Evolutionary conservation across 176 grass and related monocot species (phyloP), one percentile per base, ranked within the genome.

Genomic region (Pharus latifolius): DNA sequence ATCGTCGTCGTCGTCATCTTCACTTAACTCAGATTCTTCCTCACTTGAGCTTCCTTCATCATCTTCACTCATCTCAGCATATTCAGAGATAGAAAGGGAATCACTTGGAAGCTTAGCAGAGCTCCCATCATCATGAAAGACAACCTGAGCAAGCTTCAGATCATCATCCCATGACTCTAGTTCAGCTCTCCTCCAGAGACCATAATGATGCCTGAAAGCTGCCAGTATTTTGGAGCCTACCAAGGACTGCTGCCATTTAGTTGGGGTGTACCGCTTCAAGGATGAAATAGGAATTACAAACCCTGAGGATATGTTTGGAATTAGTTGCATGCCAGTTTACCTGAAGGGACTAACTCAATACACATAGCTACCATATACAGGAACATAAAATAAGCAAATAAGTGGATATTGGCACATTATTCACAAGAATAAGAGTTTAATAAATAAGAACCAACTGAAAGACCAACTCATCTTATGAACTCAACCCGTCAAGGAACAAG

Each of bases 111-210:
- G 84, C 20, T 81, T 90, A 16, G 81, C 70, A 49, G 70, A 85
- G 37, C 71, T 83, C 19, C 94, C 84, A 78, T 90, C 89, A 77
- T 92, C 81, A 76, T 60, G 81, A 63, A 90, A 97, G 24, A 97
- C 29, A 42, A 92, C 86, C 67, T 83, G 81, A 33, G 73, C 94
- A 27, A 81, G 56, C 49, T 79, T 84, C 29, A 75, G 75, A 51
- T 97, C 79, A 56, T 92, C 86, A 58, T 97, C 86, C 89, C 89
- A 98, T 46, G 81, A 85, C 74, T 90, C 86, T 3, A 98, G 94
- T 71, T 98, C 89, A 18, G 89, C 89, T 75, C 80, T 92, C 56
- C 82, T 92, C 89, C 94, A 98, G 59, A 92, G 67, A 38, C 86
- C 74, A 78, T 86, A 82, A 67, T 67, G 25, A 28, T 53, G 49